phyloP scores from a whole-genome alignment of 2,329 filamentous ascomycete species.

The Cylindrodendrum hubeiense region DNA sequence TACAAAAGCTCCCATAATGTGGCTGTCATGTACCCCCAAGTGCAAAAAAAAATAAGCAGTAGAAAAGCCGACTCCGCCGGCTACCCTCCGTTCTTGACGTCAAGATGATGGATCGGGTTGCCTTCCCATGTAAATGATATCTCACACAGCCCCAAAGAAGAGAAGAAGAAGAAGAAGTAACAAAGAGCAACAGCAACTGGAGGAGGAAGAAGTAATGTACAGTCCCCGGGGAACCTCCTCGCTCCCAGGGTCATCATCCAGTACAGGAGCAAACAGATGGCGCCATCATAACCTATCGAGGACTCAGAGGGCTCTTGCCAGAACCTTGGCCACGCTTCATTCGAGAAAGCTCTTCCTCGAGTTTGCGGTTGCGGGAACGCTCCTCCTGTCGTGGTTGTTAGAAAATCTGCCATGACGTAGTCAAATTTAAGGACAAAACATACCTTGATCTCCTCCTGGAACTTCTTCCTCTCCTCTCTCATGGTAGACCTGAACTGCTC shows the following conservation, averaged over 20 bases:
- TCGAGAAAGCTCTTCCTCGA: conserved; percentile 64
- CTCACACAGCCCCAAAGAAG: conserved; percentile 20
- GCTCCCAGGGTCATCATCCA: neutral
- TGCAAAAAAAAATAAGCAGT: neutral
- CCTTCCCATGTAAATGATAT: conserved; percentile 20
- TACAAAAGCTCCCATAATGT: conserved; percentile 14
- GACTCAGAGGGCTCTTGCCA: conserved; percentile 58
- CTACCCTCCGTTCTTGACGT: conserved; percentile 15
- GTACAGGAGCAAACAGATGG: neutral
- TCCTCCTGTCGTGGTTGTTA: conserved; percentile 60
- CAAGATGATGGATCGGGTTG: conserved; percentile 12
- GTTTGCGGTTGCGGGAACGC: conserved; percentile 58
- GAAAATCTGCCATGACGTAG: conserved; percentile 17
- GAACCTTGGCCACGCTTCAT: conserved; percentile 58
- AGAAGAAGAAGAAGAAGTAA: conserved; percentile 6
- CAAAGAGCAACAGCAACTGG: conserved; percentile 1
- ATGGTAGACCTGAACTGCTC: conserved; percentile 68
- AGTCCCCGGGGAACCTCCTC: conserved; percentile 5
- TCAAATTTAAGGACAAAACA: conserved; percentile 37
- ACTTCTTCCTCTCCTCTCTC: conserved; percentile 69
- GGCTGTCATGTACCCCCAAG: conserved; percentile 8
- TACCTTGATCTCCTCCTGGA: conserved; percentile 67
- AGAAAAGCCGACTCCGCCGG: conserved; percentile 2
- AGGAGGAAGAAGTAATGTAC: conserved; percentile 32
- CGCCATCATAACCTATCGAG: conserved; percentile 41